Conservation (phyloP, 2,329 filamentous ascomycete species). For the Drechslera avenae region DNA sequence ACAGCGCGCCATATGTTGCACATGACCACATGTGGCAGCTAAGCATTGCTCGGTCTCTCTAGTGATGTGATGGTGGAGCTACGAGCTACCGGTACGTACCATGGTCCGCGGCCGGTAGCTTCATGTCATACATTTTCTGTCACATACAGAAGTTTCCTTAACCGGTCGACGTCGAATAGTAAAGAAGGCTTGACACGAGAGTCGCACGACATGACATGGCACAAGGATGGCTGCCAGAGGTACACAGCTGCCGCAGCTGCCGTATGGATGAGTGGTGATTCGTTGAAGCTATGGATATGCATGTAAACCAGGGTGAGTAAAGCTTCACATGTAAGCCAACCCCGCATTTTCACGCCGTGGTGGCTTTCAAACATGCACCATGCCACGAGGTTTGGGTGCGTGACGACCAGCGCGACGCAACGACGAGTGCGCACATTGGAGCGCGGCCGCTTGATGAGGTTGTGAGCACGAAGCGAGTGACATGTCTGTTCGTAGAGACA, state of each 20-base stretch:
- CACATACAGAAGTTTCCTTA: constrained; percentile 2
- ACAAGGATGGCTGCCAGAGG: constrained; percentile 11
- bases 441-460: not conserved
- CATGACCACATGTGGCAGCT: not conserved
- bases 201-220: constrained; percentile 5
- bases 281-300: constrained; percentile 20
- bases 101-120: constrained; percentile 32
- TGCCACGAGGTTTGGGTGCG: constrained; percentile 4
- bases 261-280: constrained; percentile 22
- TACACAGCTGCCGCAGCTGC: constrained; percentile 21
- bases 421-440: not conserved
- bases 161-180: constrained; percentile 1
- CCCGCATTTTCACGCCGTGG: constrained; percentile 27
- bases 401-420: constrained; percentile 2
- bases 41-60: not conserved
- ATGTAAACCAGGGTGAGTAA: constrained; percentile 16
- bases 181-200: not conserved
- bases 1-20: not conserved
- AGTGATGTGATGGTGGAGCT: constrained; percentile 2
- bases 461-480: constrained; percentile 13
- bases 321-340: constrained; percentile 36
- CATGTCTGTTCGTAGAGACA: constrained; percentile 18
- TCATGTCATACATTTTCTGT: constrained; percentile 12
- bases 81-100: not conserved
- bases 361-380: constrained; percentile 1